Evolutionary conservation across 2,329 filamentous ascomycete species (phyloP).

Genomic region (Fusarium sp.): DNA sequence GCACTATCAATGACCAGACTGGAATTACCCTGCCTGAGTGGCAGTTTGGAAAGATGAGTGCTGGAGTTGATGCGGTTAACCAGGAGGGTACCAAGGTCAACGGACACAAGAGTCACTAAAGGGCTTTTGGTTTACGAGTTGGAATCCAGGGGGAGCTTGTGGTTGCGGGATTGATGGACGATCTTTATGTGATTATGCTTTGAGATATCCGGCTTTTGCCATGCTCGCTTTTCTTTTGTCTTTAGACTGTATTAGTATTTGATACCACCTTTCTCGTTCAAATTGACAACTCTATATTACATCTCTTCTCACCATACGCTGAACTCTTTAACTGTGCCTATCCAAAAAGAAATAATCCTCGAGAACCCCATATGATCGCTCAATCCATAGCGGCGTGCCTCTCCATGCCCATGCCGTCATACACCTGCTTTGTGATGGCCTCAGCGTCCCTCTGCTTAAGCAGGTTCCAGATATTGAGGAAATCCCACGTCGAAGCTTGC

Average conservation of each 20-base stretch:
- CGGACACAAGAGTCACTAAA: conserved; percentile 31
- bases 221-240: conserved; percentile 6
- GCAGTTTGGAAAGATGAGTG: conserved; percentile 67
- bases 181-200: conserved; percentile 1
- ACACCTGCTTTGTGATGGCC: no score
- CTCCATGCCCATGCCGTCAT: no score
- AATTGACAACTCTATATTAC: conserved; percentile 63
- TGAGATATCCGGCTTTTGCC: conserved; percentile 17
- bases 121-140: background rate
- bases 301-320: background rate
- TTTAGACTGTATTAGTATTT: conserved; percentile 16
- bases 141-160: background rate
- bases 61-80: conserved; percentile 49
- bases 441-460: no score
- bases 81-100: conserved; percentile 40
- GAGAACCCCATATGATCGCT: background rate
- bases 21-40: conserved; percentile 83
- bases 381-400: background rate
- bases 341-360: background rate
- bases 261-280: conserved; percentile 30
- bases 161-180: background rate
- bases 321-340: background rate
- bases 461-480: no score
- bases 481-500: no score
- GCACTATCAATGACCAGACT: conserved; percentile 89